Evolutionary conservation across 108 stramenopile species (phyloP), one percentile per base, ranked within the genome.

Genomic region (Epipyxis sp.): DNA sequence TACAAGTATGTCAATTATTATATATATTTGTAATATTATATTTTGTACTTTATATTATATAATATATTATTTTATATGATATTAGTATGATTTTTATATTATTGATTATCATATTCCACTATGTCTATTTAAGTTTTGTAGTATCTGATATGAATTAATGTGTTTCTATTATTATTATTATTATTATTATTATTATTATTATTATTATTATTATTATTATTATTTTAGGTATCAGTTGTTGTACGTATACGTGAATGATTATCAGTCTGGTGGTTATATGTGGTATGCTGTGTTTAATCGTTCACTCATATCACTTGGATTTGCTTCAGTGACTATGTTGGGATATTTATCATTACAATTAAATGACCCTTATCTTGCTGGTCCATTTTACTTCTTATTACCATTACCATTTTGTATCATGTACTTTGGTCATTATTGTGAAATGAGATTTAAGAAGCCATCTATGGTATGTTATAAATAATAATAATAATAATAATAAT

Each of bases 181-280:
- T n/a, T 57, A n/a, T n/a, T n/a, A n/a, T 57, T 57, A 57, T 57
- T n/a, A n/a, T n/a, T 57, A 57, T 57, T n/a, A 57, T 57, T 57
- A 57, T 57, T n/a, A n/a, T 57, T n/a, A n/a, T n/a, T n/a, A n/a
- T n/a, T n/a, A n/a, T n/a, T n/a, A n/a, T 77, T n/a, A n/a, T n/a
- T n/a, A n/a, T n/a, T n/a, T n/a, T n/a, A n/a, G n/a, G n/a, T n/a
- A 79, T 45, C 78, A 79, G 0, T 1, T 79, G 61, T 69, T 79
- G 32, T 79, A 79, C 44, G 78, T 79, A 42, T 79, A 79, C 78
- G 40, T 79, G 13, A 62, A 62, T 45, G 65, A 69, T 30, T 79
- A 79, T 32, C 65, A 79, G 54, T 62, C 65, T 2, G 78, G 78
- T 29, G 78, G 78, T 27, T 61, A 69, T n/a, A 82, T 92, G 83